A percentile compares a stretch with the other conserved stretches of the same genome.
Evolutionary conservation across 768 basidiomycete genomes (phyloP).

Genomic region (Mrakia frigida): DNA sequence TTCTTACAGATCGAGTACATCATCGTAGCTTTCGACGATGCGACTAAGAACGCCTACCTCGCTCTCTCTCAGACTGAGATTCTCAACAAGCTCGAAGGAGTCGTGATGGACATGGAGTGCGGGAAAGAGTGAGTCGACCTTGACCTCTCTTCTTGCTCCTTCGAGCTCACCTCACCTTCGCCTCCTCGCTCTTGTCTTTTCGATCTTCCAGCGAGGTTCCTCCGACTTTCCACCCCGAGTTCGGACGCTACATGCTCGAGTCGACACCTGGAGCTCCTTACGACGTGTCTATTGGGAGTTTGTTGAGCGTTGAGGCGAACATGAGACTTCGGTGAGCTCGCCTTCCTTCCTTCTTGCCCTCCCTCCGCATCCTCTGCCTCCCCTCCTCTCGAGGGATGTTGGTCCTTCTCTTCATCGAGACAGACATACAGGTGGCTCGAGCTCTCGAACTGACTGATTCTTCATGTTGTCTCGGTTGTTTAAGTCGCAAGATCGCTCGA

Average conservation of each 20-base stretch:
- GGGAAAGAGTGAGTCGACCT: constrained; percentile 51
- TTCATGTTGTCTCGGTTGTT: neutral
- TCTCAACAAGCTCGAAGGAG: constrained; percentile 65
- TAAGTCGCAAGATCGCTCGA: constrained; percentile 74
- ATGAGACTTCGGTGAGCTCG: constrained; percentile 79
- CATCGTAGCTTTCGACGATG: constrained; percentile 78
- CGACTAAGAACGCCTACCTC: constrained; percentile 71
- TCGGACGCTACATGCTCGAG: constrained; percentile 97
- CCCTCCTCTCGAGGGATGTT: neutral
- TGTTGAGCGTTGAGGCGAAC: constrained; percentile 83
- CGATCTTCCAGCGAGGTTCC: constrained; percentile 8
- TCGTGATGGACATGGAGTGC: constrained; percentile 58
- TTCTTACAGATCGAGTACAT: constrained; percentile 81
- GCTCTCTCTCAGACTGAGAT: constrained; percentile 96
- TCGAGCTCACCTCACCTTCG: constrained; percentile 10
- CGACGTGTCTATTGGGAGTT: constrained; percentile 75
- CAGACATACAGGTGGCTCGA: too few relatives aligned
- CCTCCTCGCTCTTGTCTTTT: neutral
- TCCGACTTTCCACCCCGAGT: constrained; percentile 95
- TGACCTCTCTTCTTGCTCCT: constrained; percentile 8
- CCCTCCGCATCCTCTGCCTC: neutral
- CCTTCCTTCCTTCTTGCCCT: neutral
- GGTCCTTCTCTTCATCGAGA: neutral
- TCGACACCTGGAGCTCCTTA: constrained; percentile 95
- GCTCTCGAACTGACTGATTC: neutral